Percentiles rank a stretch among this genome's conserved stretches.
Evolutionary conservation across 192 early-diverging fungal species (phyloP).

Genomic region (Ambispora gerdemannii): DNA sequence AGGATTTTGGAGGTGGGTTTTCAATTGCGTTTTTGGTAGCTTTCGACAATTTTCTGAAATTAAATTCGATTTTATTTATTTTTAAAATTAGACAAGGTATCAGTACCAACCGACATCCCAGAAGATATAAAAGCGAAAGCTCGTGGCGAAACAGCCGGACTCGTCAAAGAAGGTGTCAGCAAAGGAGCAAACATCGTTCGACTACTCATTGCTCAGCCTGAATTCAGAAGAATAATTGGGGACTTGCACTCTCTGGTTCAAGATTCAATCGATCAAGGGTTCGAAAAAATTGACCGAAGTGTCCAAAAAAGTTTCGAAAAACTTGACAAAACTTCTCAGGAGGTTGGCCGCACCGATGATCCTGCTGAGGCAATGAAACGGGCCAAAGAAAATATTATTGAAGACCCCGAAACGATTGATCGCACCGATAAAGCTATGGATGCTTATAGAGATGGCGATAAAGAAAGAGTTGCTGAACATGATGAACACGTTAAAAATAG

Average conservation of each 20-base stretch:
- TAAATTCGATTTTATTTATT: neutral
- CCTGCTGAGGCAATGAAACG: too few species aligned
- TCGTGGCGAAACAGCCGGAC: constrained; percentile 6
- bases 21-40: neutral
- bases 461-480: constrained; percentile 33
- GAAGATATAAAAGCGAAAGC: constrained; percentile 14
- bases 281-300: neutral
- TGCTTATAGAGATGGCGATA: constrained; percentile 29
- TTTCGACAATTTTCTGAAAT: neutral
- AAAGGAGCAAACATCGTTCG: constrained; percentile 43
- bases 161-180: constrained; percentile 21
- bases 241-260: constrained; percentile 43
- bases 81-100: neutral
- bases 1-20: constrained; percentile 16
- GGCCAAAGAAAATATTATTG: too few species aligned
- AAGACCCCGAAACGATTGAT: too few species aligned
- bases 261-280: constrained; percentile 10
- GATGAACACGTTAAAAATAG: too few species aligned
- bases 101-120: neutral
- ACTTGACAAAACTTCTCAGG: too few species aligned
- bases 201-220: constrained; percentile 42
- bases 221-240: constrained; percentile 46
- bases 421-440: constrained; percentile 8
- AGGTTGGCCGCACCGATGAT: too few species aligned
- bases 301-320: constrained; percentile 21